Conservation (phyloP, 768 basidiomycete genomes). For the Trametes cinnabarina region DNA sequence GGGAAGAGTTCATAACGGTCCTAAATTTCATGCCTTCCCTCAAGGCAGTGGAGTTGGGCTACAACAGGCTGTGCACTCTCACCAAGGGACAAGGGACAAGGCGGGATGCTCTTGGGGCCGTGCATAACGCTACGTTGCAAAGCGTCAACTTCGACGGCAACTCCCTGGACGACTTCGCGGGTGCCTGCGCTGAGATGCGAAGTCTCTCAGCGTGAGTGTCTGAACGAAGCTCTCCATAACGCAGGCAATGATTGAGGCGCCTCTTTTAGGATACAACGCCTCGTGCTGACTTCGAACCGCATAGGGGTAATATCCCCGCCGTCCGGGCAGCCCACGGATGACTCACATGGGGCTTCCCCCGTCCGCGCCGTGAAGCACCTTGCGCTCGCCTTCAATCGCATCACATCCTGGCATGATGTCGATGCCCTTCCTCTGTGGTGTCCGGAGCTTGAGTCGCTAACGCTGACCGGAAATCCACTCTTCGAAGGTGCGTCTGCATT, state of each 20-base stretch:
- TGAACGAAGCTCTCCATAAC: background rate
- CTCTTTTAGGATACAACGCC: conserved; percentile 52
- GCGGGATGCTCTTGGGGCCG: background rate
- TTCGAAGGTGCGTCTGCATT: conserved; percentile 47
- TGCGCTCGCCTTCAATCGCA: conserved; percentile 58
- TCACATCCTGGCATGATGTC: conserved; percentile 59
- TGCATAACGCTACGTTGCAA: conserved; percentile 34
- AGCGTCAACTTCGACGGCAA: conserved; percentile 74
- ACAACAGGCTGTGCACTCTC: conserved; percentile 54
- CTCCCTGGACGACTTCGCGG: conserved; percentile 53
- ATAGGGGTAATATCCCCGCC: conserved; percentile 42
- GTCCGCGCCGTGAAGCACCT: conserved; percentile 51
- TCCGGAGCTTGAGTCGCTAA: conserved; percentile 60
- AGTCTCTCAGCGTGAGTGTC: conserved; percentile 44
- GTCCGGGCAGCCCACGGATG: background rate
- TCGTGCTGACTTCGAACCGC: conserved; percentile 65
- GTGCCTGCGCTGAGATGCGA: conserved; percentile 44
- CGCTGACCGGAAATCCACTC: conserved; percentile 63
- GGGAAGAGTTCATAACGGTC: conserved; percentile 61
- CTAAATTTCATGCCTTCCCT: conserved; percentile 54
- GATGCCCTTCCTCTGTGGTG: conserved; percentile 70
- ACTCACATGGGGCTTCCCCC: background rate
- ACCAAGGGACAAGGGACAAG: background rate
- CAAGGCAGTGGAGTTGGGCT: conserved; percentile 62
- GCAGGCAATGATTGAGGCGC: conserved; percentile 1